Conservation (phyloP, 163 green algal genomes). For the Chlorella variabilis region DNA sequence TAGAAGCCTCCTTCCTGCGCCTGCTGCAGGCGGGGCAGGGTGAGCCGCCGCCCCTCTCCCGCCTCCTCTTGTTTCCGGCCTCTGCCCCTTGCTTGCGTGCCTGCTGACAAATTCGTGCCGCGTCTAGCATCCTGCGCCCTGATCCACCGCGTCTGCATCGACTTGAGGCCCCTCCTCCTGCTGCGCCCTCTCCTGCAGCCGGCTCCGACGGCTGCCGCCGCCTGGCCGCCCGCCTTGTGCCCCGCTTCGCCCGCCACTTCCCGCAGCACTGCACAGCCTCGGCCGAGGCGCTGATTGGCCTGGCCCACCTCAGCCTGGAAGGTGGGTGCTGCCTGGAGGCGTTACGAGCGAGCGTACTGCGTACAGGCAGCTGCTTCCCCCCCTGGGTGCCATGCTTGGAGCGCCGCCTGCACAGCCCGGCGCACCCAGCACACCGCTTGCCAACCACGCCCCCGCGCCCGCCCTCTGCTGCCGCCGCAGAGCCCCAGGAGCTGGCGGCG, state of each 20-base stretch:
- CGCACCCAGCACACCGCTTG: too few relatives aligned
- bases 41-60: background rate
- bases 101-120: too few relatives aligned
- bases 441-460: too few relatives aligned
- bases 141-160: background rate
- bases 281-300: constrained; percentile 40
- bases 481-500: background rate
- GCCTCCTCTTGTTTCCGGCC: background rate
- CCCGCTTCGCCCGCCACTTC: constrained; percentile 53
- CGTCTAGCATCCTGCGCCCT: too few relatives aligned
- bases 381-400: too few relatives aligned
- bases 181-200: constrained; percentile 24
- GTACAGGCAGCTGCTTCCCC: too few relatives aligned
- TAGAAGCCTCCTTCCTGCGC: background rate
- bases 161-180: background rate
- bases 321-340: background rate
- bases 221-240: constrained; percentile 59
- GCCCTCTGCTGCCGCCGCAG: background rate
- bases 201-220: constrained; percentile 46
- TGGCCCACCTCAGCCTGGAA: constrained; percentile 5
- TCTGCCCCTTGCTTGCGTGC: background rate
- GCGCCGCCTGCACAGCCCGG: too few relatives aligned
- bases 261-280: constrained; percentile 44
- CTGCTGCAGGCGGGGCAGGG: constrained; percentile 24
- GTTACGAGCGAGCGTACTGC: too few relatives aligned